These are phyloP conservation scores for Xanthoconium purpureum DNA, from an alignment of 768 basidiomycete genomes.

Conservation along the genomic window DNA sequence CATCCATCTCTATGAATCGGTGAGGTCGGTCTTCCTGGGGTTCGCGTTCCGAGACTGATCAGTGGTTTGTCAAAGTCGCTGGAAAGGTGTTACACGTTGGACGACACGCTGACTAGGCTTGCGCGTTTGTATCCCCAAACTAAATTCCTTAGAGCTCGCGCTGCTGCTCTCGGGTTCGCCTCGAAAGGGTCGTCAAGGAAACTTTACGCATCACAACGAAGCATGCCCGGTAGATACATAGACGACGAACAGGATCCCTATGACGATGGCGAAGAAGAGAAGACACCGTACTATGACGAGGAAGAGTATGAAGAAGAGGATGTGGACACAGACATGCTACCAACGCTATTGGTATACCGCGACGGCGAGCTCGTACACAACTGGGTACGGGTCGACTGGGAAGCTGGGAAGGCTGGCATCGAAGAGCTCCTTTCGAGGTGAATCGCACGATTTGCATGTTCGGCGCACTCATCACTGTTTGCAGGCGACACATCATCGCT, in stretches of 20 bases:
- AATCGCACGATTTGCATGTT: background rate
- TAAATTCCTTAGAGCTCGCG: slow-evolving; percentile 82
- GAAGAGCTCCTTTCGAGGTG: slow-evolving; percentile 68
- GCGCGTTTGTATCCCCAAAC: slow-evolving; percentile 68
- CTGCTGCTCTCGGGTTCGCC: slow-evolving; percentile 72
- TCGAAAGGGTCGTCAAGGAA: slow-evolving; percentile 30
- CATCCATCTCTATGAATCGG: slow-evolving; percentile 81
- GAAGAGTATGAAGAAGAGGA: slow-evolving; percentile 54
- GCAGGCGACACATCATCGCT: slow-evolving; percentile 28
- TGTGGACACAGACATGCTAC: slow-evolving; percentile 76
- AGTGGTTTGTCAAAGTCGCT: slow-evolving; percentile 49
- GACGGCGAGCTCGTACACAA: slow-evolving; percentile 82
- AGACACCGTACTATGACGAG: slow-evolving; percentile 35
- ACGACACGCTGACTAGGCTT: slow-evolving; percentile 62
- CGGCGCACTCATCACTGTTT: background rate
- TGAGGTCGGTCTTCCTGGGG: slow-evolving; percentile 35
- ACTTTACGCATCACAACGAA: slow-evolving; percentile 6
- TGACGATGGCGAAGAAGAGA: slow-evolving; percentile 33
- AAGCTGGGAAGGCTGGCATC: slow-evolving; percentile 63
- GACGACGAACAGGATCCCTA: slow-evolving; percentile 45
- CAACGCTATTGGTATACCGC: slow-evolving; percentile 75
- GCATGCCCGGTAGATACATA: slow-evolving; percentile 31
- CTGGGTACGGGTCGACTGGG: slow-evolving; percentile 89
- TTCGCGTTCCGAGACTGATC: slow-evolving; percentile 1
- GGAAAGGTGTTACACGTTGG: slow-evolving; percentile 69